Evolutionary conservation across 768 basidiomycete species (phyloP), one percentile per base, ranked within the genome.

Genomic region (Postia placenta): DNA sequence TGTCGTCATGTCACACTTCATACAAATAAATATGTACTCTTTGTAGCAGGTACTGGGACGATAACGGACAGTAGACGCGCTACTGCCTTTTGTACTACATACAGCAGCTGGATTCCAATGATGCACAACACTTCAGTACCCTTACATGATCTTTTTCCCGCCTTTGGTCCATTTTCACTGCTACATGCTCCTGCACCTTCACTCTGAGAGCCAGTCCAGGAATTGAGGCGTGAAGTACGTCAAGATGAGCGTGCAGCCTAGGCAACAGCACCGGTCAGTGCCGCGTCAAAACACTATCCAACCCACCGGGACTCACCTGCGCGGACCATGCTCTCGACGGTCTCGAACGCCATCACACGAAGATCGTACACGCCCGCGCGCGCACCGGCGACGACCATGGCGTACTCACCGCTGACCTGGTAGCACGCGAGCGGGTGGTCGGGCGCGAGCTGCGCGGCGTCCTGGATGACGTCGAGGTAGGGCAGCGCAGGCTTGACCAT

Each of bases 401-500:
- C 92, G 56, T 88, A 98, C 67, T 98, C 96, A 2, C 96, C 96
- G 48, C 91, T 93, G 43, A 99, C 96, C 68, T 94, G 90, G 67
- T 98, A 99, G 60, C 89, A 92, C 0, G 96, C 96, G n/a, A 96
- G 74, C 2, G 95, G 95, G 59, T 90, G 86, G 62, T 95, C 83
- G 0, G 81, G 80, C 4, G 89, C 84, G 37, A 96, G 75, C 56
- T 82, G 68, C 3, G 84, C 80, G 14, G 91, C 92, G 60, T 96
- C 92, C 26, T 87, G 78, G 56, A 99, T 87, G 68, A 98, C 85
- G 68, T 99, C 96, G 44, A 98, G 88, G 70, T 98, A 98, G 0
- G 96, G 94, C 52, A 98, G 68, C 0, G 92, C 79, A 17, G 96
- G 96, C 64, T 99, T 99, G 64, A 99, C 92, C 94, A 99, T 98